Conservation (phyloP, 768 basidiomycete genomes). For the Tephrocybe rancida region DNA sequence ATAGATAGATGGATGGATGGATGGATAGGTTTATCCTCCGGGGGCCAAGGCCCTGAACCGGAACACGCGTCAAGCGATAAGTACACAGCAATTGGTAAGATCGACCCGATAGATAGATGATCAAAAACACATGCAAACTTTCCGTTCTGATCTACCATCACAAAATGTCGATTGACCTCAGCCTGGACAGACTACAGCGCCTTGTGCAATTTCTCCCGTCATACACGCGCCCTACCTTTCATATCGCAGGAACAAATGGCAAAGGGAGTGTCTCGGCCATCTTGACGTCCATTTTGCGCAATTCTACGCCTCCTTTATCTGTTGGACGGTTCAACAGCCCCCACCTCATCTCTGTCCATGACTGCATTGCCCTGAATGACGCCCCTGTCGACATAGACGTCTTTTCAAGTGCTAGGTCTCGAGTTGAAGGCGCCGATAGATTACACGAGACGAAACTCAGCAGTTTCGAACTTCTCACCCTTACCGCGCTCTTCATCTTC, state of each 20-base stretch:
- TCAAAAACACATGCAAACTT: too few species aligned
- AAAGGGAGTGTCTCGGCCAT: slow-evolving; percentile 93
- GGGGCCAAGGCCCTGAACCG: too few species aligned
- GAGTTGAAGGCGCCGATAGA: slow-evolving; percentile 52
- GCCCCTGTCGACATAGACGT: slow-evolving; percentile 45
- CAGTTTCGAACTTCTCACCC: slow-evolving; percentile 86
- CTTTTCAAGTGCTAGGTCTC: slow-evolving; percentile 49
- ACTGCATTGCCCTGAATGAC: slow-evolving; percentile 74
- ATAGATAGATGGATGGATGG: too few species aligned
- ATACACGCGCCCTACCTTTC: slow-evolving; percentile 80
- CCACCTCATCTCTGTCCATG: slow-evolving; percentile 77
- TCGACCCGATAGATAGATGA: too few species aligned
- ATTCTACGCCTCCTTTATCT: slow-evolving; percentile 53
- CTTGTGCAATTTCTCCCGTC: slow-evolving; percentile 58
- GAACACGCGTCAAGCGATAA: too few species aligned
- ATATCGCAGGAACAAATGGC: slow-evolving; percentile 95
- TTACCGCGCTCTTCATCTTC: slow-evolving; percentile 79
- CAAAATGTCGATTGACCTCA: slow-evolving; percentile 72
- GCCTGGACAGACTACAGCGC: slow-evolving; percentile 56
- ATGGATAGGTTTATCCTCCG: too few species aligned
- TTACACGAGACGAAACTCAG: slow-evolving; percentile 51
- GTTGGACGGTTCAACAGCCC: slow-evolving; percentile 93
- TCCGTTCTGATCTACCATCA: background rate
- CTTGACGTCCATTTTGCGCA: slow-evolving; percentile 72
- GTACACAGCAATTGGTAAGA: too few species aligned